Percentiles rank a stretch among this genome's conserved stretches.
phyloP scores from a whole-genome alignment of 108 stramenopile genomes.

The Cyclotella distinguenda region DNA sequence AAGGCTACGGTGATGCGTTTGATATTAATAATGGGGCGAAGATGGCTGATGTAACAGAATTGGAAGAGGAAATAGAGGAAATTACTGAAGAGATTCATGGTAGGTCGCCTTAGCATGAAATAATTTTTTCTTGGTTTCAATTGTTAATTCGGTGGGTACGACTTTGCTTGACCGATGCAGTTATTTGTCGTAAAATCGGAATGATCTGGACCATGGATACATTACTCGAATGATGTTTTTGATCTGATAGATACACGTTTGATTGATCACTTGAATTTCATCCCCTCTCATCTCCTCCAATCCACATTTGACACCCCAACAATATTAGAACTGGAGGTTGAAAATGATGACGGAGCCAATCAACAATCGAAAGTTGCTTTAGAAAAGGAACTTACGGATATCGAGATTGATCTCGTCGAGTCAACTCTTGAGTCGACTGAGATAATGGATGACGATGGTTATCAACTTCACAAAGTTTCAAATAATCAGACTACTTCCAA shows the following conservation, averaged over 20 bases:
- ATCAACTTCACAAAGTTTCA: slow-evolving; percentile 5
- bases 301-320: neutral
- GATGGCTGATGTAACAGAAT: neutral
- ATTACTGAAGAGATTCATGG: slow-evolving; percentile 24
- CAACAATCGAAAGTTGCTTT: slow-evolving; percentile 6
- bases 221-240: too few species aligned
- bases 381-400: slow-evolving; percentile 21
- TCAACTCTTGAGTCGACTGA: neutral
- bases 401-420: slow-evolving; percentile 8
- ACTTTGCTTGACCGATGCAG: neutral
- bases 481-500: neutral
- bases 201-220: too few species aligned
- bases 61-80: slow-evolving; percentile 30
- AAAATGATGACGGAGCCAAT: slow-evolving; percentile 17
- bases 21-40: neutral
- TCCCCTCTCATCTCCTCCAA: neutral
- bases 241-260: neutral
- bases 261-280: neutral
- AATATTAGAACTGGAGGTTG: slow-evolving; percentile 2
- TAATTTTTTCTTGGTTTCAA: neutral
- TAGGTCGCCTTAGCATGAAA: neutral
- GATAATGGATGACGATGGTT: slow-evolving; percentile 15
- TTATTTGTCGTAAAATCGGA: neutral
- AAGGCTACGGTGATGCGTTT: neutral
- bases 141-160: neutral